Evolutionary conservation across 768 basidiomycete genomes (phyloP).

Genomic region (Termitomyces heimii): DNA sequence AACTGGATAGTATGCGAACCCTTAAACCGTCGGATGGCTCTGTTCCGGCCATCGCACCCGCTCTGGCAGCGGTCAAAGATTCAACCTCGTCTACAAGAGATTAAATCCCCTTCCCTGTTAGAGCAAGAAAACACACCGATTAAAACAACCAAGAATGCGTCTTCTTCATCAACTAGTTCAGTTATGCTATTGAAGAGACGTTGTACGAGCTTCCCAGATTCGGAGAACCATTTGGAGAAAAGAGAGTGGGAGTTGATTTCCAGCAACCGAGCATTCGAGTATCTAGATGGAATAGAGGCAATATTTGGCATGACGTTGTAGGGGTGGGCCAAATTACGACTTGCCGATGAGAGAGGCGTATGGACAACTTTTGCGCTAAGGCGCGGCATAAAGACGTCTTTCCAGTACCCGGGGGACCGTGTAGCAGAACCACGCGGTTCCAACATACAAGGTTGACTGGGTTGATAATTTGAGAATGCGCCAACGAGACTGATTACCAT

Average conservation of each 20-base stretch:
- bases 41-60: conserved; percentile 90
- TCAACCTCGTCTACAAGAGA: conserved; percentile 85
- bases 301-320: neutral
- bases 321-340: neutral
- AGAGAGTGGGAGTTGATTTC: conserved; percentile 99
- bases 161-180: conserved; percentile 89
- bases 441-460: conserved; percentile 87
- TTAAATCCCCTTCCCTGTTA: neutral
- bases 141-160: conserved; percentile 86
- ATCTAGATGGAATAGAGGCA: conserved; percentile 42
- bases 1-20: conserved; percentile 28
- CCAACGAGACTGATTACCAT: neutral
- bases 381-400: conserved; percentile 95
- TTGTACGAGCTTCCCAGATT: conserved; percentile 97
- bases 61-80: conserved; percentile 89
- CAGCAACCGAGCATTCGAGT: conserved; percentile 78
- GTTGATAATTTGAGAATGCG: neutral
- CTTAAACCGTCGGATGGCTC: conserved; percentile 94
- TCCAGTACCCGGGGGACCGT: conserved; percentile 97
- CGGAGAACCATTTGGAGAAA: conserved; percentile 99
- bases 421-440: conserved; percentile 92
- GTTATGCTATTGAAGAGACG: conserved; percentile 83
- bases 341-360: conserved; percentile 83
- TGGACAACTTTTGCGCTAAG: conserved; percentile 90
- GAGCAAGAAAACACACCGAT: conserved; percentile 53